Base-by-base conservation (phyloP, 2,329 filamentous ascomycete species). In the Arachnopeziza araneosa region DNA sequence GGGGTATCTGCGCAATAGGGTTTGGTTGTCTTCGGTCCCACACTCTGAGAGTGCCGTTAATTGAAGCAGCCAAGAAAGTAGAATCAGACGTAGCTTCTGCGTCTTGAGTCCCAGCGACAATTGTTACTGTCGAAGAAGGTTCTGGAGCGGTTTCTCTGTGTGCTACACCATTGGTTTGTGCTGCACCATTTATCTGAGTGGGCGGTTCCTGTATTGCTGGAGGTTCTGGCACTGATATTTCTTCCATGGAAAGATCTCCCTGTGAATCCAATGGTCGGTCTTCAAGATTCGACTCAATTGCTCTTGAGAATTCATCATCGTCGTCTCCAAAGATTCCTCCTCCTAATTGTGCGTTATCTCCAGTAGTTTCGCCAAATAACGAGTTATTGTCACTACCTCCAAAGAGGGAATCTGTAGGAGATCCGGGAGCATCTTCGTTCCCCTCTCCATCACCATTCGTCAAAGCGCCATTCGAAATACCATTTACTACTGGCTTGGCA, bases 11-110 rank as follows among this genome's bases (percentile, higher is more conserved):
- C 2, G 95, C 92, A 1, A 96, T 81, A 0, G 93, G 89, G 44
- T 88, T 83, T 1, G 83, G 83, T 64, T 89, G 84, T 22, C 95
- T 86, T 2, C 88, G 80, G 70, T 99, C 96, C 93, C 95, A 99
- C 66, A 99, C 86, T n/a, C 92, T 88, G 52, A 99, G 80, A 0
- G 87, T 87, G 57, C 93, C 93, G 75, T 98, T 89, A 9, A 93
- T 91, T 2, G 91, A 89, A 1, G 95, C 90, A 24, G 93, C 90
- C 56, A 99, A 80, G 73, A 99, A 99, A 0, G 89, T 93, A 4
- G 85, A 89, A 63, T 92, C 85, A 0, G 85, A 91, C 24, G 83
- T 83, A 66, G 85, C 83, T 1, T 80, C 79, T 0, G 79, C 76
- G 63, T 85, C 83, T 63, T 78, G 75, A 44, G 79, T 78, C 2